Conservation (phyloP, 2,329 filamentous ascomycete genomes). For the Cladosporium velox region DNA sequence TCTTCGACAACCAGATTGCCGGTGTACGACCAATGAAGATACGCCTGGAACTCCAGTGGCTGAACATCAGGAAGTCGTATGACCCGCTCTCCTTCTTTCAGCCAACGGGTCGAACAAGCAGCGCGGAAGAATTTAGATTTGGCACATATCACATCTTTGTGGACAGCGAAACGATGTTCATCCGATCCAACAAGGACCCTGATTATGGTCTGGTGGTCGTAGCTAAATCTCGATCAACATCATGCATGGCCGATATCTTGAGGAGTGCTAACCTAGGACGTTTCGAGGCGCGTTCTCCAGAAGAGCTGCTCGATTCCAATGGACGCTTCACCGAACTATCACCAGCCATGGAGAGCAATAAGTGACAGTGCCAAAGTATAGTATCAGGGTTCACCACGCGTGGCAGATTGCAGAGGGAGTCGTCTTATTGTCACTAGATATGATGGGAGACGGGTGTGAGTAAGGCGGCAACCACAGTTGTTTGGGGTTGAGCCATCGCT, state of each 20-base stretch:
- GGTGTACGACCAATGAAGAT: conserved; percentile 24
- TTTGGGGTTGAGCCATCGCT: background rate
- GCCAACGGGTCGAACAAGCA: conserved; percentile 20
- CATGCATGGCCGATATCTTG: background rate
- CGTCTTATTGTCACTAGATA: background rate
- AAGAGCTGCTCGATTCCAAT: background rate
- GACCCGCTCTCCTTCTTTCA: conserved; percentile 21
- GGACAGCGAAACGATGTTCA: conserved; percentile 16
- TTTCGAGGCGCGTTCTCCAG: background rate
- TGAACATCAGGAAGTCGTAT: conserved; percentile 22
- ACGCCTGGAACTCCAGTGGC: conserved; percentile 17
- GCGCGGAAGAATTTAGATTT: conserved; percentile 24
- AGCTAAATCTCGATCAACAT: background rate
- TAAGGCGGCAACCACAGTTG: background rate
- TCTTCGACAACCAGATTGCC: background rate
- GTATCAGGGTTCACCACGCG: background rate
- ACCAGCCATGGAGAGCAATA: background rate
- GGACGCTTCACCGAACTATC: background rate
- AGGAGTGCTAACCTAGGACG: background rate
- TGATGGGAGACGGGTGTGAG: background rate
- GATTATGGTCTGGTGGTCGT: conserved; percentile 6
- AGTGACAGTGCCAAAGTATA: background rate
- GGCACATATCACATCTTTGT: conserved; percentile 22
- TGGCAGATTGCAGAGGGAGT: background rate
- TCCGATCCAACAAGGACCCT: conserved; percentile 18